These are phyloP conservation scores for Solanum habrochaites DNA, from an alignment of 257 asterid genomes.

Conservation along the genomic window DNA sequence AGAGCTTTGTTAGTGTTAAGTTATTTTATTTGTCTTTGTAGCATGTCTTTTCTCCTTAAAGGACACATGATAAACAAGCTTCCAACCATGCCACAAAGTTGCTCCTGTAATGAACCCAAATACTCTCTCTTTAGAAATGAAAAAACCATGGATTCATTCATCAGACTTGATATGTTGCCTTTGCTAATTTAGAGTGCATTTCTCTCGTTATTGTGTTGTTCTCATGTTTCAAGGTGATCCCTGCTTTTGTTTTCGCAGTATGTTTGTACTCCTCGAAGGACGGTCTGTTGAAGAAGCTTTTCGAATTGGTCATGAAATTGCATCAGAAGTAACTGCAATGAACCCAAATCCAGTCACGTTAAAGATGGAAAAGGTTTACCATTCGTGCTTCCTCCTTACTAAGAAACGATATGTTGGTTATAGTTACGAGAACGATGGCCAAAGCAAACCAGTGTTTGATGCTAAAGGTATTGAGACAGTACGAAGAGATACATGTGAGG, in stretches of 20 bases:
- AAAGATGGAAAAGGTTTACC: conserved; percentile 92
- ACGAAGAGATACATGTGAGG: conserved; percentile 90
- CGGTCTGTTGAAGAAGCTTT: conserved; percentile 77
- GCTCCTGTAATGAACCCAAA: background rate
- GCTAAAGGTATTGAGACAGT: conserved; percentile 97
- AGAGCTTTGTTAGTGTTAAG: background rate
- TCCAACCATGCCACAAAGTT: background rate
- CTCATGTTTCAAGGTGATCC: background rate
- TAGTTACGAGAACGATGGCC: conserved; percentile 80
- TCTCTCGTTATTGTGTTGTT: background rate
- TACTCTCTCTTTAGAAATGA: background rate
- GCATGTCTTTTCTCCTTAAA: background rate
- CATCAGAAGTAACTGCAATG: conserved; percentile 68
- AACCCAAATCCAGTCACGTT: conserved; percentile 75
- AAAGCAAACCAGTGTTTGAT: conserved; percentile 69
- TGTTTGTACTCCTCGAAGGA: conserved; percentile 94
- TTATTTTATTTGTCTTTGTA: background rate
- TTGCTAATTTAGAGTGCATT: background rate
- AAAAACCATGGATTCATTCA: background rate
- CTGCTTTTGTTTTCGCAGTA: conserved; percentile 37
- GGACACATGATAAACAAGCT: background rate
- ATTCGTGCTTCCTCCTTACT: conserved; percentile 92
- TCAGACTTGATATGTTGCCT: background rate
- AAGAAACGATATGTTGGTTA: conserved; percentile 96
- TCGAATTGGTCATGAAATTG: conserved; percentile 73